phyloP scores from a whole-genome alignment of 2,329 filamentous ascomycete species.

The Lojkania enalia region DNA sequence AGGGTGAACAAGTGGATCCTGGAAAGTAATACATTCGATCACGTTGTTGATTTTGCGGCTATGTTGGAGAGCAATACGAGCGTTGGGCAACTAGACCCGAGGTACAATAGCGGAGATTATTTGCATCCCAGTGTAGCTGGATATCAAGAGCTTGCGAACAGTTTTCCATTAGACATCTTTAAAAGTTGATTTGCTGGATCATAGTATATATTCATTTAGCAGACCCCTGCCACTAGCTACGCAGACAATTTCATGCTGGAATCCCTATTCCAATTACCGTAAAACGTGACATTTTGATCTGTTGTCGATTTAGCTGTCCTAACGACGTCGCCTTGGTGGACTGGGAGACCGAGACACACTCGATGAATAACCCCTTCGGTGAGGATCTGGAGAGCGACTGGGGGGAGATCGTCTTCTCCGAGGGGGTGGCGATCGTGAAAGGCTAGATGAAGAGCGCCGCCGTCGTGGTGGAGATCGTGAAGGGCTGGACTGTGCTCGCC shows the following conservation, averaged over 20 bases:
- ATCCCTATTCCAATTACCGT: too few relatives aligned
- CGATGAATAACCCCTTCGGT: too few relatives aligned
- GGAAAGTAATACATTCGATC: conserved; percentile 57
- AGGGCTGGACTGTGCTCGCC: conserved; percentile 6
- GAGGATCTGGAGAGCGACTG: too few relatives aligned
- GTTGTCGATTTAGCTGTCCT: too few relatives aligned
- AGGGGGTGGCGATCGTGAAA: conserved; percentile 11
- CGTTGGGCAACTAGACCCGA: conserved; percentile 50
- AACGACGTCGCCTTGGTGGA: too few relatives aligned
- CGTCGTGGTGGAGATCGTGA: conserved; percentile 8
- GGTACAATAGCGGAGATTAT: conserved; percentile 64
- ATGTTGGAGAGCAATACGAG: conserved; percentile 55
- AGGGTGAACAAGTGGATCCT: conserved; percentile 63
- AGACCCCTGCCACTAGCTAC: not conserved
- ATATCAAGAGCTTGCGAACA: conserved; percentile 61
- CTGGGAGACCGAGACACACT: too few relatives aligned
- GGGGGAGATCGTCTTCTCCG: too few relatives aligned
- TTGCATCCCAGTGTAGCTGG: conserved; percentile 64
- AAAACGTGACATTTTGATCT: too few relatives aligned
- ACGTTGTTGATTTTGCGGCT: conserved; percentile 62
- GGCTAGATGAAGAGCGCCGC: conserved; percentile 1
- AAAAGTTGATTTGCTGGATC: conserved; percentile 13
- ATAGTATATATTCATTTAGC: not conserved
- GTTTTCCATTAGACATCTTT: conserved; percentile 61
- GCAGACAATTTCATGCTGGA: not conserved